phyloP scores from a whole-genome alignment of 371 early-diverging fungal species.

The Nematocida major region DNA sequence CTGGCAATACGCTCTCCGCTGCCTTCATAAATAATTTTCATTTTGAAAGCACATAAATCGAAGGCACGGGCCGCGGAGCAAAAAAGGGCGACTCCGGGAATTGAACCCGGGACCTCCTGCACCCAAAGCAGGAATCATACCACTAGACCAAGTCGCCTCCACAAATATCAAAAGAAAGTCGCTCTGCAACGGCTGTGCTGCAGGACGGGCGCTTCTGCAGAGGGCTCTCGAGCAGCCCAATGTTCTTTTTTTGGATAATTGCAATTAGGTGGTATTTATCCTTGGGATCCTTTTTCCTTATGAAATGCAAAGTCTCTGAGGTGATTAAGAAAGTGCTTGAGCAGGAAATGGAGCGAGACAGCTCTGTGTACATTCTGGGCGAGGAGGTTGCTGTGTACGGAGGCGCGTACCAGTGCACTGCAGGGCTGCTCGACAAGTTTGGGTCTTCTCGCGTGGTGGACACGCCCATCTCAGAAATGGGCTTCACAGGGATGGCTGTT shows the following conservation, averaged over 20 bases:
- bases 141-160: conserved; percentile 65
- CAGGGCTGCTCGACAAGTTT: conserved; percentile 89
- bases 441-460: conserved; percentile 90
- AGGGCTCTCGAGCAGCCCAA: no score
- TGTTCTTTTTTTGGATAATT: no score
- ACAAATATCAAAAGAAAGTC: neutral
- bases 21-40: neutral
- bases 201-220: no score
- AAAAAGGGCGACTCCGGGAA: conserved; percentile 64
- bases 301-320: conserved; percentile 66
- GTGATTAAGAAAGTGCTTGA: conserved; percentile 92
- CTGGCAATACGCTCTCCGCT: no score
- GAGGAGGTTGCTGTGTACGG: conserved; percentile 96
- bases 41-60: neutral
- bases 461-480: conserved; percentile 97
- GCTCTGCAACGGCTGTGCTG: no score
- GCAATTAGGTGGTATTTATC: no score
- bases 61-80: neutral
- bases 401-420: conserved; percentile 96
- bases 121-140: conserved; percentile 66
- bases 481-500: conserved; percentile 93
- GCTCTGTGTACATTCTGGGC: conserved; percentile 82
- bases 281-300: no score
- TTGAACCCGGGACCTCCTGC: conserved; percentile 65
- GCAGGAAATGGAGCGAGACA: conserved; percentile 86